Evolutionary conservation across 2,329 filamentous ascomycete species (phyloP).

Genomic region (Aspergillus sp.): DNA sequence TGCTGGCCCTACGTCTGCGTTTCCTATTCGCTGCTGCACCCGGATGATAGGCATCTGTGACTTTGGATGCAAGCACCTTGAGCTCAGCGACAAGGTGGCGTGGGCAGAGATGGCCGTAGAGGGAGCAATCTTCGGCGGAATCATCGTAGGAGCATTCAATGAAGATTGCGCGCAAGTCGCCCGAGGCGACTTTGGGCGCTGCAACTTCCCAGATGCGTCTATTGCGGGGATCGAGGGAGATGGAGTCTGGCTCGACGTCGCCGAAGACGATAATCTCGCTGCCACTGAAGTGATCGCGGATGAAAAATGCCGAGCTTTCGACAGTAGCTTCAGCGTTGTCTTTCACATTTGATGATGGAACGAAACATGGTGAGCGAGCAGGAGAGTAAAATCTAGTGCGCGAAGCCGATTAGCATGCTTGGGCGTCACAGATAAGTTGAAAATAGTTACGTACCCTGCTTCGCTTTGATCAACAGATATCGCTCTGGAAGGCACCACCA

Average conservation of each 20-base stretch:
- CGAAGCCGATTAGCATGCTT: neutral
- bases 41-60: conserved; percentile 46
- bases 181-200: conserved; percentile 69
- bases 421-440: neutral
- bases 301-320: conserved; percentile 89
- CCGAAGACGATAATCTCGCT: conserved; percentile 88
- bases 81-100: conserved; percentile 75
- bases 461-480: conserved; percentile 27
- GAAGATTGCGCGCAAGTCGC: conserved; percentile 70
- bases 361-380: conserved; percentile 19
- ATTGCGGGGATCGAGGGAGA: conserved; percentile 76
- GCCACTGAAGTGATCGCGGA: conserved; percentile 62
- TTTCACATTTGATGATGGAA: conserved; percentile 9
- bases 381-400: conserved; percentile 23
- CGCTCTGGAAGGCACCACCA: conserved; percentile 37
- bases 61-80: conserved; percentile 59
- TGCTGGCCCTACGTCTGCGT: conserved; percentile 30
- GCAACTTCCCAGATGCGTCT: conserved; percentile 78
- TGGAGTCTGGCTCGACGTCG: conserved; percentile 84
- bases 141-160: conserved; percentile 95
- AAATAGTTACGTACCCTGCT: conserved; percentile 18
- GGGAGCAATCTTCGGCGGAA: conserved; percentile 61
- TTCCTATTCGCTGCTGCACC: conserved; percentile 30
- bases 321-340: conserved; percentile 22
- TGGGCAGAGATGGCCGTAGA: conserved; percentile 86